phyloP scores from a whole-genome alignment of 768 basidiomycete genomes.

The Tricholoma sp. region DNA sequence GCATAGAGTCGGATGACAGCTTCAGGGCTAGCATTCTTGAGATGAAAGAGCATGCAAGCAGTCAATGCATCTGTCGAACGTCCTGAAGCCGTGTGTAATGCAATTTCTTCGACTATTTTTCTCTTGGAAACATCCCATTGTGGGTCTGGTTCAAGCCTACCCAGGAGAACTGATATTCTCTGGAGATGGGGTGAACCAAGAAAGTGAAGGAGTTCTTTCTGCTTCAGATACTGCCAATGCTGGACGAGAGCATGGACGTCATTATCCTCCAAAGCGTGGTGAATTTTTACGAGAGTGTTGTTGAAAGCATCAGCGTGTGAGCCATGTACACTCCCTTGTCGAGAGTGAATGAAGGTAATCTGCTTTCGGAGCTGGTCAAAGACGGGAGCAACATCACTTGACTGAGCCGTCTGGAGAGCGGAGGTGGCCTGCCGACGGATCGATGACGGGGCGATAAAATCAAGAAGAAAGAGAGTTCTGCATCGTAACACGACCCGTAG shows the following conservation, averaged over 20 bases:
- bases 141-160: conserved; percentile 8
- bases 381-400: conserved; percentile 5
- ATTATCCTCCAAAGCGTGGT: conserved; percentile 28
- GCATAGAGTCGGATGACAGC: conserved; percentile 42
- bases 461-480: conserved; percentile 28
- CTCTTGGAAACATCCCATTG: conserved; percentile 24
- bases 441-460: conserved; percentile 39
- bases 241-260: conserved; percentile 25
- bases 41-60: conserved; percentile 42
- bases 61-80: conserved; percentile 44
- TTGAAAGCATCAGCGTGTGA: conserved; percentile 21
- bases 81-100: conserved; percentile 40
- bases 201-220: conserved; percentile 37
- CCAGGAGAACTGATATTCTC: conserved; percentile 32
- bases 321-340: conserved; percentile 8
- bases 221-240: conserved; percentile 40
- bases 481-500: conserved; percentile 15
- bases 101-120: conserved; percentile 39
- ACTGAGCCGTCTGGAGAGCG: neutral
- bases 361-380: conserved; percentile 13
- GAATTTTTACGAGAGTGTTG: conserved; percentile 33
- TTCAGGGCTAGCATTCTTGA: conserved; percentile 35
- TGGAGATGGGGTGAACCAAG: conserved; percentile 39
- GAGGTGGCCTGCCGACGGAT: conserved; percentile 14
- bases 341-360: conserved; percentile 5